A percentile compares a stretch with the other conserved stretches of the same genome.
Conservation (phyloP, 805 yeast species). For the Sugiyamaella smithiae region DNA sequence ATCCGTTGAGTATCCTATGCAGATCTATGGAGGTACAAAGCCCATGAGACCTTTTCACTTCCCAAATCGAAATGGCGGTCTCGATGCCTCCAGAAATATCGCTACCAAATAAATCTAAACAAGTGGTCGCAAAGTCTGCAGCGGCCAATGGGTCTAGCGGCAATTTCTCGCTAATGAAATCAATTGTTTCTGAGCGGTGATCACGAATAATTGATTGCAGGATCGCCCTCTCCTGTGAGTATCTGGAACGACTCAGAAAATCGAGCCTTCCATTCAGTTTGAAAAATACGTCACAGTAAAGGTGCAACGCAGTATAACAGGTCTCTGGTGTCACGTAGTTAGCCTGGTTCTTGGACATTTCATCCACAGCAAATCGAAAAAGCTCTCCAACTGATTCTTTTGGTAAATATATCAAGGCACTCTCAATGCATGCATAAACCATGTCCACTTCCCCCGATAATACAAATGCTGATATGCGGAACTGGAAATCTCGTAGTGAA, state of each 20-base stretch:
- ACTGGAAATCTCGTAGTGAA: neutral
- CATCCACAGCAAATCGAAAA: neutral
- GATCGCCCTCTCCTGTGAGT: constrained; percentile 6
- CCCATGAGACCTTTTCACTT: constrained; percentile 26
- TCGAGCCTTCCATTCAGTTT: constrained; percentile 4
- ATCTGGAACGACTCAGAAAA: neutral
- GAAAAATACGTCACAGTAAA: neutral
- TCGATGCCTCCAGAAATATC: neutral
- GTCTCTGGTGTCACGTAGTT: too few species aligned
- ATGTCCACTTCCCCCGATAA: constrained; percentile 1
- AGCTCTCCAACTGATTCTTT: neutral
- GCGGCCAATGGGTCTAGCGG: neutral
- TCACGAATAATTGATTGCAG: neutral
- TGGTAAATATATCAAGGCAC: neutral
- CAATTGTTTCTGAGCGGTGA: neutral
- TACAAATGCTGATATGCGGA: neutral
- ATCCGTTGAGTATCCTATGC: constrained; percentile 24
- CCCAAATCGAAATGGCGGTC: constrained; percentile 33
- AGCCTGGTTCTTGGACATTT: neutral
- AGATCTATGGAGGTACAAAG: constrained; percentile 28
- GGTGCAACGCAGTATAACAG: neutral
- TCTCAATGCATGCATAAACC: too few species aligned
- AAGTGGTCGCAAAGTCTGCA: constrained; percentile 11
- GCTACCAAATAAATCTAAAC: constrained; percentile 14
- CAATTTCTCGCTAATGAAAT: neutral